Evolutionary conservation across 1,284 basidiomycete species (phyloP).

Genomic region (Apiotrichum gracile): DNA sequence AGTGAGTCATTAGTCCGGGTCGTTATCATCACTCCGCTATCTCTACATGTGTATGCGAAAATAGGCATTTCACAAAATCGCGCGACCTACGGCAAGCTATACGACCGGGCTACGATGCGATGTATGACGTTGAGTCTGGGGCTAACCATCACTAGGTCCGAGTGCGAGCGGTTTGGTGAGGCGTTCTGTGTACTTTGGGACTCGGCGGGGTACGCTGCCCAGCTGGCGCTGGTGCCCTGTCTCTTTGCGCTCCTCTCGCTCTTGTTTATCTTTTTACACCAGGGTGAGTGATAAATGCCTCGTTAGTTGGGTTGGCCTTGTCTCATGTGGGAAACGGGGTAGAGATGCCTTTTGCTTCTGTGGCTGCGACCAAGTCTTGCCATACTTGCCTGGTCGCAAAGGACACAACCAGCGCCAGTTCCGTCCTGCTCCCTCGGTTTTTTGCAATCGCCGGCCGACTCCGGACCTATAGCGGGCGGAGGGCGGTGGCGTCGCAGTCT

Average conservation of each 20-base stretch:
- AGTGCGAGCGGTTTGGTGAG: constrained; percentile 44
- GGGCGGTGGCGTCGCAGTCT: not conserved
- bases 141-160: constrained; percentile 25
- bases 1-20: too few species aligned
- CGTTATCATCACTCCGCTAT: too few species aligned
- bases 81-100: not conserved
- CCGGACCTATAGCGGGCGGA: too few species aligned
- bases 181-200: constrained; percentile 43
- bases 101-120: too few species aligned
- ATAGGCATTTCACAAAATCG: too few species aligned
- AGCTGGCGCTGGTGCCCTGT: constrained; percentile 44
- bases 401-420: not conserved
- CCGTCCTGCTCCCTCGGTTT: not conserved
- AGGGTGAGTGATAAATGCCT: constrained; percentile 22
- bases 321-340: too few species aligned
- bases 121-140: not conserved
- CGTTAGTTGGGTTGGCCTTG: not conserved
- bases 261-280: constrained; percentile 45
- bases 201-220: constrained; percentile 43
- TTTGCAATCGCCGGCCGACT: not conserved
- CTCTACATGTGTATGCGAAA: too few species aligned
- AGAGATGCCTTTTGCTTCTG: too few species aligned
- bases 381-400: too few species aligned
- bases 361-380: too few species aligned
- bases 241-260: constrained; percentile 40